These are phyloP conservation scores for Raffaelea arxii DNA, from an alignment of 2,329 filamentous ascomycete species.

Conservation along the genomic window DNA sequence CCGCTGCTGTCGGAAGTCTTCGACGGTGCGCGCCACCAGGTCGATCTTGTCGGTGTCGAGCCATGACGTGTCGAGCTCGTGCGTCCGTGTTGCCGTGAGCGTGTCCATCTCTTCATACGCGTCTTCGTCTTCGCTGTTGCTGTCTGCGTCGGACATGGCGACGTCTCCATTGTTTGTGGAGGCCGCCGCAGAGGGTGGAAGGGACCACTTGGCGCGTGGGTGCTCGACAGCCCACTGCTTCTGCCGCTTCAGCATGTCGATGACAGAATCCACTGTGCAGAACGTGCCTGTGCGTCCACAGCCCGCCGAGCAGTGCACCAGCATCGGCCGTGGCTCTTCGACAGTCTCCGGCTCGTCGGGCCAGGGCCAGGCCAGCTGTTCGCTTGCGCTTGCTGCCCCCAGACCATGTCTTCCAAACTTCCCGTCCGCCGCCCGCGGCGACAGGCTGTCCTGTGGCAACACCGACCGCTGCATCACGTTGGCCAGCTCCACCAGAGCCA, in stretches of 20 bases:
- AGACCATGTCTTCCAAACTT: neutral
- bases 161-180: no score
- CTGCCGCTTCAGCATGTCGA: conserved; percentile 95
- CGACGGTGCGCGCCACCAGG: conserved; percentile 76
- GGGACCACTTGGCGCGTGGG: no score
- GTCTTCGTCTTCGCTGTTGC: neutral
- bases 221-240: conserved; percentile 14
- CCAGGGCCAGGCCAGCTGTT: conserved; percentile 30
- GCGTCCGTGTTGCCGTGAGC: no score
- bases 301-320: conserved; percentile 93
- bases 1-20: conserved; percentile 80
- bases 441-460: neutral
- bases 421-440: neutral
- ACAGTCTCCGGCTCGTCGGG: conserved; percentile 51
- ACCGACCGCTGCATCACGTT: conserved; percentile 59
- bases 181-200: no score
- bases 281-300: conserved; percentile 95
- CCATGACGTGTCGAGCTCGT: conserved; percentile 44
- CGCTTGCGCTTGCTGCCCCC: conserved; percentile 11
- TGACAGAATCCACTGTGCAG: conserved; percentile 89
- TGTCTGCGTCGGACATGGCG: neutral
- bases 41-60: conserved; percentile 62
- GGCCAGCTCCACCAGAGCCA: conserved; percentile 82
- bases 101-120: conserved; percentile 3
- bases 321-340: conserved; percentile 52